A percentile compares a stretch with the other conserved stretches of the same genome.
phyloP scores from a whole-genome alignment of 2,329 filamentous ascomycete species.

The Aspergillus glaucus region DNA sequence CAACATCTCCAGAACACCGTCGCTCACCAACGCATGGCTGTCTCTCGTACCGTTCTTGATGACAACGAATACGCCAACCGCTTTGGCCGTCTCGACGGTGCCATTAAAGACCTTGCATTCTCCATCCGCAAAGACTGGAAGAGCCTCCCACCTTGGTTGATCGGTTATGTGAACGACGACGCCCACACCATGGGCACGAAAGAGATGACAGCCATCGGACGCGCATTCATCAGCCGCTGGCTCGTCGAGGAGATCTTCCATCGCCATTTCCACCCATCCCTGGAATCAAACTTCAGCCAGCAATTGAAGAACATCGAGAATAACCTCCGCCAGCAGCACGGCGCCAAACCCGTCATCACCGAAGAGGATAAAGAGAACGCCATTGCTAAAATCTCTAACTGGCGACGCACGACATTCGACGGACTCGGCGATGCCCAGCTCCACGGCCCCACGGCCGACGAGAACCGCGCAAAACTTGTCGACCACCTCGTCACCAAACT shows the following conservation, averaged over 20 bases:
- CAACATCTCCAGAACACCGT: slow-evolving; percentile 96
- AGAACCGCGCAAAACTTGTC: slow-evolving; percentile 64
- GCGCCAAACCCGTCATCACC: slow-evolving; percentile 56
- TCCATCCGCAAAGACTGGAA: slow-evolving; percentile 95
- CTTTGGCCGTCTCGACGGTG: slow-evolving; percentile 85
- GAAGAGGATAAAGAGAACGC: slow-evolving; percentile 86
- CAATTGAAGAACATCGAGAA: slow-evolving; percentile 81
- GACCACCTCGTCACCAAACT: slow-evolving; percentile 63
- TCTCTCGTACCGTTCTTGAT: slow-evolving; percentile 88
- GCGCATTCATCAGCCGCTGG: slow-evolving; percentile 84
- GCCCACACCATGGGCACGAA: slow-evolving; percentile 83
- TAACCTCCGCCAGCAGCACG: slow-evolving; percentile 74
- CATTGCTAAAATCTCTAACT: slow-evolving; percentile 79
- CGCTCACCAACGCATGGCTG: slow-evolving; percentile 88
- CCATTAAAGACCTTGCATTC: slow-evolving; percentile 91
- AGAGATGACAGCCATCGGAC: slow-evolving; percentile 94
- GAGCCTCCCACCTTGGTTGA: slow-evolving; percentile 71
- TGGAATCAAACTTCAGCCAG: slow-evolving; percentile 68
- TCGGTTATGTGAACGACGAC: slow-evolving; percentile 72
- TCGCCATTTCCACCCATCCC: slow-evolving; percentile 82
- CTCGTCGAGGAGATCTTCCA: slow-evolving; percentile 87
- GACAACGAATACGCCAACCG: slow-evolving; percentile 88
- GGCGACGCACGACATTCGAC: slow-evolving; percentile 89
- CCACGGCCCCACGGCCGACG: slow-evolving; percentile 56
- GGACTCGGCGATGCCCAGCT: slow-evolving; percentile 66